These are phyloP conservation scores for Fistulifera solaris DNA, from an alignment of 108 stramenopile genomes.

Conservation along the genomic window DNA sequence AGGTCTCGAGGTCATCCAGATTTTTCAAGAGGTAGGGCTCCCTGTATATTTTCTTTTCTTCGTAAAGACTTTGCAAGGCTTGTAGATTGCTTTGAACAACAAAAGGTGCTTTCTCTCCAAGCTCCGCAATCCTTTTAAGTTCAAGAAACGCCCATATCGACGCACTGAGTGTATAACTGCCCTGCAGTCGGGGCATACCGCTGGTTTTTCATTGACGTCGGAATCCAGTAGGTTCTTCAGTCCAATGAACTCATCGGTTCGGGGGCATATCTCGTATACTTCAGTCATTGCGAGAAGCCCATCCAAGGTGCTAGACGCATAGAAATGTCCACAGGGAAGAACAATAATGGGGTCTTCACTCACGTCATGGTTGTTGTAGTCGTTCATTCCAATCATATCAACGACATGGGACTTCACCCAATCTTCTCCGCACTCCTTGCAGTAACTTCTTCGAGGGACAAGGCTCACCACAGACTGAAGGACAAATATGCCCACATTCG, in stretches of 20 bases:
- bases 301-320: conserved; percentile 23
- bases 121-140: conserved; percentile 12
- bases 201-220: conserved; percentile 17
- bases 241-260: conserved; percentile 10
- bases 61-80: neutral
- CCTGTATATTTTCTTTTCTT: neutral
- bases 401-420: conserved; percentile 10
- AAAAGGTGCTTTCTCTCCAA: conserved; percentile 33
- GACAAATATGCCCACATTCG: conserved; percentile 35
- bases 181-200: conserved; percentile 30
- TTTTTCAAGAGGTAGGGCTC: neutral
- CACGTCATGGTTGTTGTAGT: conserved; percentile 27
- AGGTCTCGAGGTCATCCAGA: conserved; percentile 1
- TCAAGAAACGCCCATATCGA: conserved; percentile 29
- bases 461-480: conserved; percentile 37
- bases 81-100: neutral
- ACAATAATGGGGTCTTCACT: conserved; percentile 28
- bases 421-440: conserved; percentile 22
- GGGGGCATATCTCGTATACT: conserved; percentile 13
- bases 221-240: neutral
- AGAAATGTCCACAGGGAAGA: conserved; percentile 36
- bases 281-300: conserved; percentile 15
- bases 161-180: conserved; percentile 22
- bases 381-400: conserved; percentile 24
- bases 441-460: conserved; percentile 25